phyloP scores from a whole-genome alignment of 192 early-diverging fungal genomes.

The Pilobolus umbonatus region DNA sequence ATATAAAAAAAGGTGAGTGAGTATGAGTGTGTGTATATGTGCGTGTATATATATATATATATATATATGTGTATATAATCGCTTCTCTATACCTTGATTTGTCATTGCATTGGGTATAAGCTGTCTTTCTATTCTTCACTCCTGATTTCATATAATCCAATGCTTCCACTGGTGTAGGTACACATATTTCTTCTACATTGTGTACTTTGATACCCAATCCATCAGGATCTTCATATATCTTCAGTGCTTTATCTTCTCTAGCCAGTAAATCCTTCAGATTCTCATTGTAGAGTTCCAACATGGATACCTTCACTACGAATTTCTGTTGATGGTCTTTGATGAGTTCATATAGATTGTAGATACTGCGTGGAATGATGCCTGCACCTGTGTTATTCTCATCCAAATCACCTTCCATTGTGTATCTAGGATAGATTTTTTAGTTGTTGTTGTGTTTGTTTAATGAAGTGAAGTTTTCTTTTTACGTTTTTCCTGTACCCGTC shows the following conservation, averaged over 20 bases:
- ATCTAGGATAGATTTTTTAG: slow-evolving; percentile 23
- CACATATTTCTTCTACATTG: too few relatives aligned
- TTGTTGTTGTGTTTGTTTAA: neutral
- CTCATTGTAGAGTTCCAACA: slow-evolving; percentile 94
- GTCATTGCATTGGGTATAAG: slow-evolving; percentile 87
- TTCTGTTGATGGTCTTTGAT: slow-evolving; percentile 67
- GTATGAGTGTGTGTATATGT: neutral
- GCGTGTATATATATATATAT: slow-evolving; percentile 3
- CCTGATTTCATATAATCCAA: slow-evolving; percentile 68
- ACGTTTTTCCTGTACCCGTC: slow-evolving; percentile 95
- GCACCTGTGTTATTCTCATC: slow-evolving; percentile 49
- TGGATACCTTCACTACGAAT: slow-evolving; percentile 81
- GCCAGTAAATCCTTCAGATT: slow-evolving; percentile 87
- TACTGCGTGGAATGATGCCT: slow-evolving; percentile 88
- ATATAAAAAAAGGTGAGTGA: slow-evolving; percentile 10
- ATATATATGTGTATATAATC: neutral
- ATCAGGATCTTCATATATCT: slow-evolving; percentile 62
- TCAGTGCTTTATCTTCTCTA: slow-evolving; percentile 49
- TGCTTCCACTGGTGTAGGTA: slow-evolving; percentile 64
- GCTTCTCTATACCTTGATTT: slow-evolving; percentile 57
- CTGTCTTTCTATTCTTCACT: slow-evolving; percentile 68
- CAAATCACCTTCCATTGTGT: slow-evolving; percentile 93
- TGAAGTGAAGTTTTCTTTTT: slow-evolving; percentile 3
- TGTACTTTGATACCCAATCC: slow-evolving; percentile 80
- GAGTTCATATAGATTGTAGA: slow-evolving; percentile 72